A percentile compares a stretch with the other conserved stretches of the same genome.
These are phyloP conservation scores for Termitomyces sp. DNA, from an alignment of 768 basidiomycete genomes.

Conservation along the genomic window DNA sequence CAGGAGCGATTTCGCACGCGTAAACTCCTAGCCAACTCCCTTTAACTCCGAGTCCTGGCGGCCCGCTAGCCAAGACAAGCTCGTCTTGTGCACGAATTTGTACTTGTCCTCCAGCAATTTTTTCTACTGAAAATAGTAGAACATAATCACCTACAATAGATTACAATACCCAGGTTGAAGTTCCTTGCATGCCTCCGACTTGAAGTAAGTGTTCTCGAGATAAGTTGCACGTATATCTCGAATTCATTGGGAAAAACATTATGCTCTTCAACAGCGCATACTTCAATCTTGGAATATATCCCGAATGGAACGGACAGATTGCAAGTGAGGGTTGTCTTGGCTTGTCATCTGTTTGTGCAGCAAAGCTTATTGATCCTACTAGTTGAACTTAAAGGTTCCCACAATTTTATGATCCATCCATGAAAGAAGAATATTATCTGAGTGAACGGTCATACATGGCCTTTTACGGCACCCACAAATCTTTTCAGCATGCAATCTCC, in stretches of 20 bases:
- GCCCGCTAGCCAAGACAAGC: background rate
- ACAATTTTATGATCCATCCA: constrained; percentile 8
- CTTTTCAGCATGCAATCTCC: constrained; percentile 16
- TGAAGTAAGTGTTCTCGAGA: background rate
- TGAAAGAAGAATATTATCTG: constrained; percentile 13
- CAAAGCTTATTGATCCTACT: constrained; percentile 8
- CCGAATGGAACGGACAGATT: constrained; percentile 17
- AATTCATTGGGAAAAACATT: background rate
- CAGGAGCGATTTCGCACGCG: background rate
- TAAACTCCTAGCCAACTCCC: background rate
- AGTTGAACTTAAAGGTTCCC: constrained; percentile 4
- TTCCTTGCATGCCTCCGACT: background rate
- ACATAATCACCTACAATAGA: background rate
- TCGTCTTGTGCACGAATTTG: background rate
- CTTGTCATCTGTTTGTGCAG: constrained; percentile 10
- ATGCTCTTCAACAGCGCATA: background rate
- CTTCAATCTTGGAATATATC: background rate
- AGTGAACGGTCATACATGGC: constrained; percentile 11
- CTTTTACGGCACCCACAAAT: constrained; percentile 16
- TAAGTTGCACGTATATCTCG: background rate
- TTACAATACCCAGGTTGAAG: background rate
- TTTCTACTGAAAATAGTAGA: background rate
- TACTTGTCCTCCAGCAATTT: background rate
- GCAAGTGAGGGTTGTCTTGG: constrained; percentile 5
- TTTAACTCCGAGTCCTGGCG: background rate